Conservation (phyloP, 331 rosid species). For the Rhamnella rubrinervis region DNA sequence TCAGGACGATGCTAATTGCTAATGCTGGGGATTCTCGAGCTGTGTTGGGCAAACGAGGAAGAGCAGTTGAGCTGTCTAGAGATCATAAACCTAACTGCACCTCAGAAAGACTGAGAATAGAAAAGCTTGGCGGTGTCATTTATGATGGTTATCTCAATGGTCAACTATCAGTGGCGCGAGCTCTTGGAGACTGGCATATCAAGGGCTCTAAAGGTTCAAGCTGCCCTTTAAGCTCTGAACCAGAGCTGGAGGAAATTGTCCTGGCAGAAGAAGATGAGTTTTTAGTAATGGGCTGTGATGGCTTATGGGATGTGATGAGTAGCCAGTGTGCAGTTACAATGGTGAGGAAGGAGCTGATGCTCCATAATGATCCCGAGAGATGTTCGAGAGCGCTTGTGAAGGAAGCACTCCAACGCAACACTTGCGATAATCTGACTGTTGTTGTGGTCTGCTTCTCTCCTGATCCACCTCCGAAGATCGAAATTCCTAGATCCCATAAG, state of each 20-base stretch:
- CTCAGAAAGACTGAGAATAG: conserved; percentile 72
- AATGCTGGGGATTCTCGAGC: conserved; percentile 90
- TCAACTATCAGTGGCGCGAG: conserved; percentile 80
- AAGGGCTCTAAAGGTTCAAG: conserved; percentile 80
- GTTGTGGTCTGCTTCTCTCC: conserved; percentile 70
- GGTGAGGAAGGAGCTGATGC: conserved; percentile 84
- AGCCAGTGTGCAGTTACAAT: conserved; percentile 80
- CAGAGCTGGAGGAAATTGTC: conserved; percentile 64
- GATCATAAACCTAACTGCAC: conserved; percentile 79
- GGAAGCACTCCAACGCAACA: conserved; percentile 82
- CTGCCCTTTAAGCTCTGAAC: conserved; percentile 79
- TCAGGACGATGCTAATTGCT: conserved; percentile 71
- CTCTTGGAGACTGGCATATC: conserved; percentile 97
- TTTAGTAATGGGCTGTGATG: conserved; percentile 87
- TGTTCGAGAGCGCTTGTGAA: conserved; percentile 81
- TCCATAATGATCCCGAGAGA: conserved; percentile 79
- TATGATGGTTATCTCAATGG: conserved; percentile 90
- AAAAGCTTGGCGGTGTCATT: conserved; percentile 84
- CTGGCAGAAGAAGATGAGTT: conserved; percentile 78
- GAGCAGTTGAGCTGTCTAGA: conserved; percentile 79
- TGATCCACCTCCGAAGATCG: conserved; percentile 76
- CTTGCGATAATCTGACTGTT: conserved; percentile 78
- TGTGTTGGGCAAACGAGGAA: conserved; percentile 80
- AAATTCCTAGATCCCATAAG: conserved; percentile 55
- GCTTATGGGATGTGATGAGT: conserved; percentile 93